Base-by-base conservation (phyloP, 495 filamentous ascomycete genomes). In the Aspergillus bertholletiae region DNA sequence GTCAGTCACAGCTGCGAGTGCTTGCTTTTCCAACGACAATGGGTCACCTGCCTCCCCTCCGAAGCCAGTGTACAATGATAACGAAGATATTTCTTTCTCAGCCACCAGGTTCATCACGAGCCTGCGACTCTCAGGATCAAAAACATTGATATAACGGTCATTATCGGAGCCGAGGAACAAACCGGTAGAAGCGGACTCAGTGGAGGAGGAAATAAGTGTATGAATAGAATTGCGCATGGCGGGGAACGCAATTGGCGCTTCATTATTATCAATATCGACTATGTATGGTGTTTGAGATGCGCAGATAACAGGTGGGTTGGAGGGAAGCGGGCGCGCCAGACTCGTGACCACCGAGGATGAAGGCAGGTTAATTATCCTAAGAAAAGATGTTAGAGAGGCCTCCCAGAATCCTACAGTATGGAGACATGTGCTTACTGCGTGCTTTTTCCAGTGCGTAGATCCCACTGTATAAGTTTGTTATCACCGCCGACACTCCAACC, bases 401-500 rank as follows among this genome's bases (percentile, higher is more conserved):
- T 43, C 22, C 1, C 7, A 7, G 11, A 5, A 15, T 17, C 7
- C 7, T 18, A 13, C 8, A 3, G 7, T 7, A 15, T 3, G 11
- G 4, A 12, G 27, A 47, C 22, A 30, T 27, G 12, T 34, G 44
- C 69, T 49, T 70, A 84, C 82, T 71, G 75, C 45, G 76, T 58
- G 46, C 64, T 73, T 60, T 74, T 67, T 54, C 72, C 73, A 11
- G 73, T 77, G 48, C 60, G 67, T 51, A 84, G 60, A 64, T 85
- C 80, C 82, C 82, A 85, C 59, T 83, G 81, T 9, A 85, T 74
- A 37, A 84, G 68, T 59, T 78, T 85, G 54, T 78, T 80, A 63
- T 85, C 82, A 37, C 73, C 74, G 32, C 82, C 82, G 49, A 82
- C 74, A 73, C 82, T 84, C 82, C 82, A 85, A 21, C 72, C 82